Base-by-base conservation (phyloP, 306 rosid genomes). In the Medicago arabica region DNA sequence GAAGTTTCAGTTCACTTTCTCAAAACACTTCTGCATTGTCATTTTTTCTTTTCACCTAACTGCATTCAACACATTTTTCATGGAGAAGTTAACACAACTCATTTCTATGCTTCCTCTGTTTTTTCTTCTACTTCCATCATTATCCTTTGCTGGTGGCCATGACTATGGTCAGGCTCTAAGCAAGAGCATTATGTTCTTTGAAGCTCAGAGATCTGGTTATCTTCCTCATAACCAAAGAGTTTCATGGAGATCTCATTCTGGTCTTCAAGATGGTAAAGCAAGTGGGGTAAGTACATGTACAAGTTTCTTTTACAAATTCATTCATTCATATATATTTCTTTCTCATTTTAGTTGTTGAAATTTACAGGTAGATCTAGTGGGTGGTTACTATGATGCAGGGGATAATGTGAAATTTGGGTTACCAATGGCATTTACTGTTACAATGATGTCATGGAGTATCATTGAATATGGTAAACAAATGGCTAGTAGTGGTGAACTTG, bases 391-490 rank as follows among this genome's bases (percentile, higher is more conserved):
- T 16, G 99, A 96, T 55, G 99, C 99, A 9, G 99, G 99, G 43
- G 99, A 96, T 89, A 96, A 92, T 85, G 98, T 96, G 75, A 96
- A 96, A 84, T 96, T 96, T 51, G 99, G 99, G 1, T 40, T 96
- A 40, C 98, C 99, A 16, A 96, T 96, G 98, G 99, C 99, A 1
- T 96, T 96, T 64, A 96, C 99, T 0, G 90, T 90, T 2, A 96
- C 99, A 15, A 96, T 96, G 99, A 83, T 96, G 97, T 89, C 97
- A 2, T 96, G 99, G 99, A 90, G 99, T 63, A 91, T 96, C 6
- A 81, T 96, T 3, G 99, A 96, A 70, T 92, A 96, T 25, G 93
- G 97, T 2, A 89, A 85, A 62, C 97, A 90, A 85, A 78, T 96
- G 92, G 91, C 86, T 25, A 68, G 87, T 8, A 85, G 79, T 12